Evolutionary conservation across 306 rosid genomes (phyloP), one percentile per base, ranked within the genome.

Genomic region (Cercis canadensis): DNA sequence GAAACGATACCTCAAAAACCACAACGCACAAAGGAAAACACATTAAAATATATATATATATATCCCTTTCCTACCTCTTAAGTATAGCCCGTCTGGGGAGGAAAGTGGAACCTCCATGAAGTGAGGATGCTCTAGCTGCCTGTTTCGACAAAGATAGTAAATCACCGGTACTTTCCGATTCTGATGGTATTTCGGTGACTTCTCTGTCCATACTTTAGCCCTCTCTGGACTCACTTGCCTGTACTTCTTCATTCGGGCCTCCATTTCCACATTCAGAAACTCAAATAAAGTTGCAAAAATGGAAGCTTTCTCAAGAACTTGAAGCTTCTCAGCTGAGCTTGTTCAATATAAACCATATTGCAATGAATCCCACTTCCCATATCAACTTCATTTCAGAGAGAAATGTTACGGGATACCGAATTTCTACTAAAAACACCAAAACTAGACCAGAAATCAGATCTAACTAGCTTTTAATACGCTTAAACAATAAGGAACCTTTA

Each of bases 41-140:
- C 45, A 64, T 21, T 11, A 17, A 29, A 10, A 56, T 1, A 31
- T 14, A 7, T 13, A n/a, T 2, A 6, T n/a, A 8, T 54, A n/a
- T n/a, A n/a, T n/a, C n/a, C 74, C 52, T n/a, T 40, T 7, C 53
- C 13, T 77, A 92, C 98, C 98, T 90, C 93, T 87, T 83, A 93
- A 79, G 72, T 62, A 77, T 51, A 90, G 85, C 4, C 98, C 96
- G 11, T 82, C 82, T 4, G 90, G 78, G 47, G 98, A 93, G 11
- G 89, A 76, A 40, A 93, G 53, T 2, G 86, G 80, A 46, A 93
- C 90, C 84, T 93, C 98, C 97, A 93, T 88, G 89, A 93, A 93
- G 81, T 93, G 98, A 68, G 98, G 98, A 43, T 93, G 98, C 70
- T 93, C 97, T 4, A 93, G 89, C 75, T 88, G 96, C 65, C 98